A percentile compares a stretch with the other conserved stretches of the same genome.
phyloP scores from a whole-genome alignment of 2,329 filamentous ascomycete species.

The Verticillium nubilum region DNA sequence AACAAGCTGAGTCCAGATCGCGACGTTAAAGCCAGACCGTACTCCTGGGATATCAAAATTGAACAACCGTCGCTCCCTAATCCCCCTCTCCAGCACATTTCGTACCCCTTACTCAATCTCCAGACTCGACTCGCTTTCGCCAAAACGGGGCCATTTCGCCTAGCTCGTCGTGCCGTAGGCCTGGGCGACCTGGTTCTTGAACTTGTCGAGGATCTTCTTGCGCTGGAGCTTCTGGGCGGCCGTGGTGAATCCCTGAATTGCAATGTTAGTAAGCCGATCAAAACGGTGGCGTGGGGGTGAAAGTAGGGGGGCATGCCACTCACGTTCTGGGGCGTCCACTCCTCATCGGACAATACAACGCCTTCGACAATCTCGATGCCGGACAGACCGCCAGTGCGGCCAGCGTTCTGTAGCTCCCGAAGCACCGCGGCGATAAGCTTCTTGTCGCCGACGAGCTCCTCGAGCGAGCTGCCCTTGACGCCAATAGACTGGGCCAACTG shows the following conservation, averaged over 20 bases:
- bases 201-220: constrained; percentile 59
- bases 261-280: constrained; percentile 17
- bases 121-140: not conserved
- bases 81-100: not conserved
- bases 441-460: constrained; percentile 63
- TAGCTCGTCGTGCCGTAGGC: constrained; percentile 43
- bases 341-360: constrained; percentile 65
- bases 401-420: constrained; percentile 57
- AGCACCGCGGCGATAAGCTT: constrained; percentile 59
- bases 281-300: not conserved
- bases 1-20: not conserved
- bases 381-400: constrained; percentile 55
- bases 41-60: constrained; percentile 4
- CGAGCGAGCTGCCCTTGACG: constrained; percentile 48
- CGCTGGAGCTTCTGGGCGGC: constrained; percentile 70
- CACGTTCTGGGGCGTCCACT: constrained; percentile 72
- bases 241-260: constrained; percentile 53
- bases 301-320: constrained; percentile 26
- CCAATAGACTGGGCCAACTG: constrained; percentile 40
- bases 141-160: not conserved
- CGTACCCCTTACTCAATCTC: not conserved
- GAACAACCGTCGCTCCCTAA: not conserved
- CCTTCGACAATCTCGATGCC: constrained; percentile 68
- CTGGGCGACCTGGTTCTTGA: constrained; percentile 54
- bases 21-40: not conserved